Percentiles rank a stretch among this genome's conserved stretches.
Conservation (phyloP, 2,329 filamentous ascomycete genomes). For the Fusarium temperatum region DNA sequence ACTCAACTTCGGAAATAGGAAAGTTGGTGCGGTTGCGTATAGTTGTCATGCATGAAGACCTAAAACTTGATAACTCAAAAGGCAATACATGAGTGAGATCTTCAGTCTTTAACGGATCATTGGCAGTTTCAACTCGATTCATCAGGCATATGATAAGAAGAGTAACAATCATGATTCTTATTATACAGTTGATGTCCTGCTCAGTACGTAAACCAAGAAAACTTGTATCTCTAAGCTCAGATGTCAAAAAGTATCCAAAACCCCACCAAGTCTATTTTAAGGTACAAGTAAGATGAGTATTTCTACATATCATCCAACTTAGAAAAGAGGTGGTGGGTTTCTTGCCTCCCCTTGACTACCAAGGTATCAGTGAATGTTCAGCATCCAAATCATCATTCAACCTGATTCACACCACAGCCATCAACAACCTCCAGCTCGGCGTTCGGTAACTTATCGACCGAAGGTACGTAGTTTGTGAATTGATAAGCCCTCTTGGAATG, state of each 20-base stretch:
- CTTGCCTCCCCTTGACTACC: not conserved
- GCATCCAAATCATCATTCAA: not conserved
- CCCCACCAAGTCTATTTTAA: not conserved
- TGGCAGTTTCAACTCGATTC: not conserved
- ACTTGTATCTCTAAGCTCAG: not conserved
- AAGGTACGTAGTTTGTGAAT: not conserved
- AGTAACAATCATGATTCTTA: not conserved
- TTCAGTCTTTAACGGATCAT: not conserved
- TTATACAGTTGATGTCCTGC: not conserved
- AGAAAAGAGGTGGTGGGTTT: not conserved
- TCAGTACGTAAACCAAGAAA: not conserved
- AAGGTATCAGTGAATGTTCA: not conserved
- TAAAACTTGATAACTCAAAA: not conserved
- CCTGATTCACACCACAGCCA: not conserved
- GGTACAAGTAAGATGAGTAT: too few species aligned
- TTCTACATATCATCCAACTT: not conserved
- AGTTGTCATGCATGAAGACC: not conserved
- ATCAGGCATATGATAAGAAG: not conserved
- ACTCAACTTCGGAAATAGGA: not conserved
- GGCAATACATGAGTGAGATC: not conserved
- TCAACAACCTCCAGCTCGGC: not conserved
- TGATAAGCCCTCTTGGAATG: slow-evolving; percentile 9
- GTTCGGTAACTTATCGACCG: not conserved
- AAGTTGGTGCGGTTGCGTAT: not conserved
- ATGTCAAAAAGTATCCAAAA: not conserved